These are phyloP conservation scores for Stephanodiscus triporus DNA, from an alignment of 108 stramenopile species.

Conservation along the genomic window DNA sequence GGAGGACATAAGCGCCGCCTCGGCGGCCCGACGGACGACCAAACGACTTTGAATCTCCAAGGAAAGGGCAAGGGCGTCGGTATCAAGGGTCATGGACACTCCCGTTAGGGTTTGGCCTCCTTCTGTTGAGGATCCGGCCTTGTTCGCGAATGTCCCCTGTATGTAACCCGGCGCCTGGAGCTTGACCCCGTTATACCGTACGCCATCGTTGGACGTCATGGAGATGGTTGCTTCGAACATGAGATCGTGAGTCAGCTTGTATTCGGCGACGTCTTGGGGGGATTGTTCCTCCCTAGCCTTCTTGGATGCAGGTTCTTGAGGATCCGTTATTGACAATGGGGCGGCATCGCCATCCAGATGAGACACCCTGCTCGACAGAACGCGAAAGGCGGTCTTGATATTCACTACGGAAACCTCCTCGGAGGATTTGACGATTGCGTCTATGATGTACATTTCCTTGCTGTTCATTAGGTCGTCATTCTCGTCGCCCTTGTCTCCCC, in stretches of 20 bases:
- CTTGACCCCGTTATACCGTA: conserved; percentile 61
- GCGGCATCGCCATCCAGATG: conserved; percentile 8
- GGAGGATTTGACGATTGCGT: conserved; percentile 45
- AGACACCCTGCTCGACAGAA: conserved; percentile 39
- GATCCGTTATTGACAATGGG: conserved; percentile 27
- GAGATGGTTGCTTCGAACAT: conserved; percentile 56
- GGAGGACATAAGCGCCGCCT: conserved; percentile 47
- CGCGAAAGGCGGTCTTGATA: conserved; percentile 72
- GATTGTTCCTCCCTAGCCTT: conserved; percentile 19
- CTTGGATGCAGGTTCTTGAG: conserved; percentile 29
- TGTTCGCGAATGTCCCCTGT: conserved; percentile 66
- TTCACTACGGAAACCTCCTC: conserved; percentile 62
- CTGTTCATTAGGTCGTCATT: conserved; percentile 40
- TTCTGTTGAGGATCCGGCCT: conserved; percentile 16
- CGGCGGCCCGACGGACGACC: conserved; percentile 68
- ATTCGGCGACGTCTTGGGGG: conserved; percentile 37
- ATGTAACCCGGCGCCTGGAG: conserved; percentile 80
- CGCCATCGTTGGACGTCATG: conserved; percentile 64
- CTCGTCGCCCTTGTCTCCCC: conserved; percentile 13
- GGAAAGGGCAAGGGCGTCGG: conserved; percentile 76
- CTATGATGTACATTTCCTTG: conserved; percentile 53
- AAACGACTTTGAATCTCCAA: conserved; percentile 78
- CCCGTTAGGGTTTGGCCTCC: conserved; percentile 55
- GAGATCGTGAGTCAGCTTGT: conserved; percentile 53
- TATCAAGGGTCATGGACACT: conserved; percentile 72